Conservation (phyloP, 2,329 filamentous ascomycete species). For the Beauveria varroae region DNA sequence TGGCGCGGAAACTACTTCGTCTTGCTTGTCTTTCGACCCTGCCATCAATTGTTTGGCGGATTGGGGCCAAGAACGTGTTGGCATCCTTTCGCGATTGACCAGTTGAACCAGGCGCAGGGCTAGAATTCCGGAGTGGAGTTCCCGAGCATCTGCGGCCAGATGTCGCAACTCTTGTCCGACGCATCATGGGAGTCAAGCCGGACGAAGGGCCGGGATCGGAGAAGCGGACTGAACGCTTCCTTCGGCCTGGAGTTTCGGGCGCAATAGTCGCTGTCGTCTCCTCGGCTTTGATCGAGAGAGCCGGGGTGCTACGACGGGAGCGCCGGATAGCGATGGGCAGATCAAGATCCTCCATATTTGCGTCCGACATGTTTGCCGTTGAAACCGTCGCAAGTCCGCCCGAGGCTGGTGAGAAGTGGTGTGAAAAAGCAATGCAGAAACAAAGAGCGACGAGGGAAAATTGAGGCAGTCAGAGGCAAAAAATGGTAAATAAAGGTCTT, state of each 20-base stretch:
- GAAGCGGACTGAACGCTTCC: slow-evolving; percentile 48
- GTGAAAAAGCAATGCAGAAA: background rate
- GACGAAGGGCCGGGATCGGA: slow-evolving; percentile 50
- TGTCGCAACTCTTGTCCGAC: slow-evolving; percentile 38
- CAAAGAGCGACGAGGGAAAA: background rate
- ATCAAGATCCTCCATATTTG: slow-evolving; percentile 32
- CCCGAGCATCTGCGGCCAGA: slow-evolving; percentile 38
- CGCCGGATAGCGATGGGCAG: slow-evolving; percentile 50
- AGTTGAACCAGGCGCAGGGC: slow-evolving; percentile 12
- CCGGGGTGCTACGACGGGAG: slow-evolving; percentile 36
- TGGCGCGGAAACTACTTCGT: slow-evolving; percentile 49
- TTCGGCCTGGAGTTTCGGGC: slow-evolving; percentile 21
- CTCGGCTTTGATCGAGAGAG: slow-evolving; percentile 23
- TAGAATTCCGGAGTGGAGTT: slow-evolving; percentile 25
- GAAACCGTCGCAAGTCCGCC: background rate
- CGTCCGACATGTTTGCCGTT: background rate
- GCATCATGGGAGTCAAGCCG: slow-evolving; percentile 52
- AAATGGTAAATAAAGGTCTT: background rate
- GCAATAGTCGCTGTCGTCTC: slow-evolving; percentile 2
- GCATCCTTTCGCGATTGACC: slow-evolving; percentile 17
- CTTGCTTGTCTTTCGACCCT: slow-evolving; percentile 50
- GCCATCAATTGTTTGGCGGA: slow-evolving; percentile 49
- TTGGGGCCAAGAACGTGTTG: slow-evolving; percentile 19
- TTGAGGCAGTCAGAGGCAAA: background rate
- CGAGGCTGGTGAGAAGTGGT: background rate